phyloP scores from a whole-genome alignment of 257 asterid genomes.

The Leptodermis oblonga region DNA sequence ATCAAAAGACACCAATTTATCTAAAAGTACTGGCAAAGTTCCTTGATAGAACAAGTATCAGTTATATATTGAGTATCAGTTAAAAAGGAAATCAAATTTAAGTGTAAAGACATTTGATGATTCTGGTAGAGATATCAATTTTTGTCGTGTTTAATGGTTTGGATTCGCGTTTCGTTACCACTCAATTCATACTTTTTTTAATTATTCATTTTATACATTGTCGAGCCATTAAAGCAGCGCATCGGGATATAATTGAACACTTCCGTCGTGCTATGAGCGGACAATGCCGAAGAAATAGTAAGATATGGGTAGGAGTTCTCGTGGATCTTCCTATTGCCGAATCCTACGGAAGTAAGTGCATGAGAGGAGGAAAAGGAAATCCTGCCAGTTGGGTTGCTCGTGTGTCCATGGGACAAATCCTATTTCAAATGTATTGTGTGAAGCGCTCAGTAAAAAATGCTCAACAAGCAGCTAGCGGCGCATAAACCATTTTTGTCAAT shows the following conservation, averaged over 20 bases:
- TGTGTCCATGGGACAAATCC: background rate
- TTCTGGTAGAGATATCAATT: no score
- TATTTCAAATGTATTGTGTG: background rate
- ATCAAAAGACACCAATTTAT: no score
- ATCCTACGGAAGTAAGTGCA: background rate
- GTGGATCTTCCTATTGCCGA: background rate
- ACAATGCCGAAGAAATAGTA: background rate
- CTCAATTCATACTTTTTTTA: no score
- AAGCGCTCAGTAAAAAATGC: background rate
- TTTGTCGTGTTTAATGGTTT: no score
- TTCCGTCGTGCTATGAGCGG: background rate
- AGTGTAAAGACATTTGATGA: no score
- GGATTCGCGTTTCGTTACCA: no score
- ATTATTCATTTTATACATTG: no score
- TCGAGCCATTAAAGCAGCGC: background rate
- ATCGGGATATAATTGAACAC: background rate
- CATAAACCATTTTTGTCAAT: no score
- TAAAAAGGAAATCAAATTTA: no score
- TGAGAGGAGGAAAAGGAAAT: slow-evolving; percentile 1
- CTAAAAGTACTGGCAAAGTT: no score
- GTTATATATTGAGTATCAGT: no score
- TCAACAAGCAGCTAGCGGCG: background rate
- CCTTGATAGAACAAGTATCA: no score
- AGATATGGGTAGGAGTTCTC: slow-evolving; percentile 1
- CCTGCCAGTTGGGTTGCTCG: slow-evolving; percentile 3